A percentile compares a stretch with the other conserved stretches of the same genome.
Conservation (phyloP, 306 rosid species). For the Lathyrus oleraceus region DNA sequence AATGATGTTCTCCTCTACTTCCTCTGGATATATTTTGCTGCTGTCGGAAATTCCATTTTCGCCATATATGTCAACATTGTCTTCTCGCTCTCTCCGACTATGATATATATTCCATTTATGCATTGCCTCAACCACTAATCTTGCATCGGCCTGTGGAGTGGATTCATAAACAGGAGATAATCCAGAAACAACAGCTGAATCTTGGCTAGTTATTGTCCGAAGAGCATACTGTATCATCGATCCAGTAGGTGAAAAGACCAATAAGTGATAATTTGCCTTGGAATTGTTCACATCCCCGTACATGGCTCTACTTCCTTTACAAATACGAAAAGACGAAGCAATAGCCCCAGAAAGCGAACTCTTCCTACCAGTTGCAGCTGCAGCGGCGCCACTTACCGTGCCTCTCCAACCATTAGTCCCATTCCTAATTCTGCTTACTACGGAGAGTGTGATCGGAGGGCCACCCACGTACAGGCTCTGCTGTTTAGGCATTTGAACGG, state of each 20-base stretch:
- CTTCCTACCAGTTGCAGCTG: constrained; percentile 83
- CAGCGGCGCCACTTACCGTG: constrained; percentile 91
- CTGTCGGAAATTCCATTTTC: constrained; percentile 68
- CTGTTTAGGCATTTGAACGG: constrained; percentile 54
- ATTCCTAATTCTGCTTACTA: constrained; percentile 76
- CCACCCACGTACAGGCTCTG: constrained; percentile 53
- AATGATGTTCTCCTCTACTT: constrained; percentile 46
- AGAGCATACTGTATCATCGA: constrained; percentile 79
- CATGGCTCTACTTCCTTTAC: constrained; percentile 51
- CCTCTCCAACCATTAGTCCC: constrained; percentile 91
- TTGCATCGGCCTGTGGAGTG: constrained; percentile 58
- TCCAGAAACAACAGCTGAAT: constrained; percentile 51
- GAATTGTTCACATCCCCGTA: constrained; percentile 50
- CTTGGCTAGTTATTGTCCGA: constrained; percentile 48
- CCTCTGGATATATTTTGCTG: constrained; percentile 66
- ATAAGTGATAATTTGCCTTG: constrained; percentile 61
- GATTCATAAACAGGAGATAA: constrained; percentile 54
- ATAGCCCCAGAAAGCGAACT: constrained; percentile 67
- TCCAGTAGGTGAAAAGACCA: constrained; percentile 90
- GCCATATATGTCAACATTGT: constrained; percentile 82
- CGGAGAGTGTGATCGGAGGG: constrained; percentile 76
- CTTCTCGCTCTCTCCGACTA: constrained; percentile 66
- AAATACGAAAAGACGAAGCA: constrained; percentile 75
- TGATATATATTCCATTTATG: constrained; percentile 93
- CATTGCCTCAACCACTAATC: constrained; percentile 79